phyloP scores from a whole-genome alignment of 306 rosid genomes.

The Gastrolobium bilobum region DNA sequence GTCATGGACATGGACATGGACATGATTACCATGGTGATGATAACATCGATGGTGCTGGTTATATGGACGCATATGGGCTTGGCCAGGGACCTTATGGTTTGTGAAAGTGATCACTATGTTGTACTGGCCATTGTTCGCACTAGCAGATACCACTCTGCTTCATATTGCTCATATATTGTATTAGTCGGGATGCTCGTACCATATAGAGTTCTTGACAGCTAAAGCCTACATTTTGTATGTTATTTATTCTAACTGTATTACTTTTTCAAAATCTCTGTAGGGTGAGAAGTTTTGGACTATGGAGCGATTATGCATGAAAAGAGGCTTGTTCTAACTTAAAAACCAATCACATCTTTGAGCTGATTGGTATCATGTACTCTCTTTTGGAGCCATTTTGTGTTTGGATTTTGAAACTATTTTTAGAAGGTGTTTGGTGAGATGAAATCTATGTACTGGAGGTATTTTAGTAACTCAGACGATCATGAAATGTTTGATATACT shows the following conservation, averaged over 20 bases:
- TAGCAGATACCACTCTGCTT: conserved; percentile 9
- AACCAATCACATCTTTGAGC: not conserved
- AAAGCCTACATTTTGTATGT: conserved; percentile 44
- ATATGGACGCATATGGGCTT: conserved; percentile 78
- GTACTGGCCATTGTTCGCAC: conserved; percentile 15
- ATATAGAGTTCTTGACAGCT: not conserved
- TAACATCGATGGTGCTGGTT: conserved; percentile 61
- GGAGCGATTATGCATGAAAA: conserved; percentile 24
- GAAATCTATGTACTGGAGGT: conserved; percentile 7
- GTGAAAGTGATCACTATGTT: conserved; percentile 47
- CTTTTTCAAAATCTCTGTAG: conserved; percentile 33
- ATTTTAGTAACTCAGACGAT: conserved; percentile 12
- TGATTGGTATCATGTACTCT: conserved; percentile 10
- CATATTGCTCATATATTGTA: conserved; percentile 25
- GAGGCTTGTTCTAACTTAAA: conserved; percentile 9
- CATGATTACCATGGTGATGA: conserved; percentile 47
- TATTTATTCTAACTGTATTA: conserved; percentile 22
- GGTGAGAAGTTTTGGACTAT: conserved; percentile 30
- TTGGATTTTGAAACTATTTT: conserved; percentile 10
- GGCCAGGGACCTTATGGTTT: conserved; percentile 59
- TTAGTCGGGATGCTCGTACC: not conserved
- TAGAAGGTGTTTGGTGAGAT: conserved; percentile 23
- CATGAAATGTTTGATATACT: conserved; percentile 7
- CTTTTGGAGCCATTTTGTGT: conserved; percentile 41
- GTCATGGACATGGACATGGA: conserved; percentile 54